A percentile compares a stretch with the other conserved stretches of the same genome.
phyloP scores from a whole-genome alignment of 768 basidiomycete genomes.

The Rhodosporidiobolus odoratus region DNA sequence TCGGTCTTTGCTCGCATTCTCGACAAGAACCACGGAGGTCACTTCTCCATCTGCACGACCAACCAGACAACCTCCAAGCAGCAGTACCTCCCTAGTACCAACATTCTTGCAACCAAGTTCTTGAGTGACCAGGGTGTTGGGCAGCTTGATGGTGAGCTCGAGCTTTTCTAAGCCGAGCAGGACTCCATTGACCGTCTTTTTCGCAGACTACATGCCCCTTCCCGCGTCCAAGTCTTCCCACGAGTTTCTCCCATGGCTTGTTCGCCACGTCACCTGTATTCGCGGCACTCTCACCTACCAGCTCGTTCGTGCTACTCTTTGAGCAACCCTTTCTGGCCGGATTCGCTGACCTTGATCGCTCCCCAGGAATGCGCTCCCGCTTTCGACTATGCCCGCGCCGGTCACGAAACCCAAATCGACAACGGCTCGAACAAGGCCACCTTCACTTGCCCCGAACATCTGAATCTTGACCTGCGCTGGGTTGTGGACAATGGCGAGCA shows the following conservation, averaged over 20 bases:
- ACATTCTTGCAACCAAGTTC: slow-evolving; percentile 42
- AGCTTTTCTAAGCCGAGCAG: neutral
- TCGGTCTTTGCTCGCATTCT: slow-evolving; percentile 39
- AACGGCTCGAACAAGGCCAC: slow-evolving; percentile 51
- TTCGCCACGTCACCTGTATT: slow-evolving; percentile 74
- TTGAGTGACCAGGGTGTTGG: slow-evolving; percentile 36
- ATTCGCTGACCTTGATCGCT: neutral
- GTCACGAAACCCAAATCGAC: slow-evolving; percentile 58
- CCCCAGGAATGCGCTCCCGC: slow-evolving; percentile 77
- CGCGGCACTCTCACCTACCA: slow-evolving; percentile 73
- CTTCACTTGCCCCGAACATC: slow-evolving; percentile 53
- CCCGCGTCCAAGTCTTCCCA: slow-evolving; percentile 50
- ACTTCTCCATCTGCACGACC: slow-evolving; percentile 36
- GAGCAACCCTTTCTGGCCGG: neutral
- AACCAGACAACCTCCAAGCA: slow-evolving; percentile 36
- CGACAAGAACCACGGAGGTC: slow-evolving; percentile 43
- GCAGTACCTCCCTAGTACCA: slow-evolving; percentile 34
- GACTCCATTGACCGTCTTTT: neutral
- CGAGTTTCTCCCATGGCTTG: slow-evolving; percentile 74
- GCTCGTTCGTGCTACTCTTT: slow-evolving; percentile 46
- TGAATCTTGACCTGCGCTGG: slow-evolving; percentile 72
- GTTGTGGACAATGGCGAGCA: slow-evolving; percentile 59
- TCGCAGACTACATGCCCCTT: slow-evolving; percentile 71
- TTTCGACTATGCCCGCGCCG: slow-evolving; percentile 83
- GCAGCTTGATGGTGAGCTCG: slow-evolving; percentile 20